A percentile compares a stretch with the other conserved stretches of the same genome.
phyloP scores from a whole-genome alignment of 176 grass and related monocot genomes.

The Aechmea fasciata region DNA sequence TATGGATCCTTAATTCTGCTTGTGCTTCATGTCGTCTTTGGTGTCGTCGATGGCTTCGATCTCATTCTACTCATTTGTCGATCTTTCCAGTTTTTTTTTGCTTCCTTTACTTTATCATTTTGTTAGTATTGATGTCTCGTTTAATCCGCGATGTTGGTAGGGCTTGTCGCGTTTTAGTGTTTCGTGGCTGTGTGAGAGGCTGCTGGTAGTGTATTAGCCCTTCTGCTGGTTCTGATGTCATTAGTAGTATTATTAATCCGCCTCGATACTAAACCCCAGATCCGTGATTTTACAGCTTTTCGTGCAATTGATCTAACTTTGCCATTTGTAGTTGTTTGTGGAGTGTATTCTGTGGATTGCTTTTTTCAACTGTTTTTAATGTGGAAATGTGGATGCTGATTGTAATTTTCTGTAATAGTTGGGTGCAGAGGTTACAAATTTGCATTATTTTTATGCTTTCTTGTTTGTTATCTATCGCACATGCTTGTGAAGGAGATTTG shows the following conservation, averaged over 20 bases:
- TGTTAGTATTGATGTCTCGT: too few species aligned
- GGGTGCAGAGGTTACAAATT: too few species aligned
- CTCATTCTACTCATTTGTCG: not conserved
- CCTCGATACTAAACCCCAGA: not conserved
- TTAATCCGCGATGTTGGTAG: too few species aligned
- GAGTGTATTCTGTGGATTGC: too few species aligned
- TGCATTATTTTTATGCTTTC: too few species aligned
- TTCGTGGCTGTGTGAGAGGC: not conserved
- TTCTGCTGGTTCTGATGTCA: not conserved
- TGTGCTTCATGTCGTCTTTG: conserved; percentile 8
- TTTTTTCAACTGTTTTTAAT: too few species aligned
- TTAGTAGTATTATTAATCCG: not conserved
- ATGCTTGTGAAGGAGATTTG: too few species aligned
- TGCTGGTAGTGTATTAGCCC: not conserved
- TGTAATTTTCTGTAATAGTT: too few species aligned
- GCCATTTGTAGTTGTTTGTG: too few species aligned
- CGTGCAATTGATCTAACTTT: too few species aligned
- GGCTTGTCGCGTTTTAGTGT: not conserved
- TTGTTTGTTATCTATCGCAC: too few species aligned
- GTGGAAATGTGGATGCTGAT: too few species aligned
- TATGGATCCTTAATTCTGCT: not conserved
- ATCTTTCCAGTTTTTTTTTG: not conserved
- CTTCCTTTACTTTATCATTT: not conserved
- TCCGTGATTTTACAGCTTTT: not conserved
- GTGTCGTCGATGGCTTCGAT: not conserved